Percentiles rank a stretch among this genome's conserved stretches.
phyloP scores from a whole-genome alignment of 2,329 filamentous ascomycete genomes.

The Pseudopyricularia cyperi region DNA sequence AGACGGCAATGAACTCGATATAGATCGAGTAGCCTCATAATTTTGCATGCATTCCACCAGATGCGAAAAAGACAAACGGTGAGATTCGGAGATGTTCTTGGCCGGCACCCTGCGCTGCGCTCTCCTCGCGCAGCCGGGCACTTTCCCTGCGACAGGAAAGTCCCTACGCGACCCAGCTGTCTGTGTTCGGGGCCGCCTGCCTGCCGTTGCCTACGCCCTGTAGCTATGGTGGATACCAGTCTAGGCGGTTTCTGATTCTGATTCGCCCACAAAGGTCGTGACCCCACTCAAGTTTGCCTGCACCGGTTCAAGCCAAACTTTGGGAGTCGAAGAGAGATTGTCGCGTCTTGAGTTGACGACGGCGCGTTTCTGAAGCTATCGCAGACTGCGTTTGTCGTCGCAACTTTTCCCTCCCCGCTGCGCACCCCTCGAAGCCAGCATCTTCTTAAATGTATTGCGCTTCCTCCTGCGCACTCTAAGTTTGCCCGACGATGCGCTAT shows the following conservation, averaged over 20 bases:
- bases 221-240: not conserved
- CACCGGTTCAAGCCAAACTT: not conserved
- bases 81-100: too few species aligned
- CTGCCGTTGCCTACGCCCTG: not conserved
- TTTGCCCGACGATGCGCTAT: constrained; percentile 1
- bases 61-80: too few species aligned
- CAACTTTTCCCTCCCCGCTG: not conserved
- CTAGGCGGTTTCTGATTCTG: not conserved
- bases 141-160: too few species aligned
- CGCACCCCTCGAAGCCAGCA: not conserved
- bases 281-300: not conserved
- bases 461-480: not conserved
- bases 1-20: too few species aligned
- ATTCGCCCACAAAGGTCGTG: not conserved
- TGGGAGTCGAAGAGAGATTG: not conserved
- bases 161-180: too few species aligned
- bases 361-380: not conserved
- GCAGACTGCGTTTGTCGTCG: not conserved
- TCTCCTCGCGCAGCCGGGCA: too few species aligned
- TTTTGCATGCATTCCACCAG: too few species aligned
- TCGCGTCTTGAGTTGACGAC: not conserved
- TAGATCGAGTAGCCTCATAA: too few species aligned
- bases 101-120: too few species aligned
- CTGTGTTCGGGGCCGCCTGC: too few species aligned
- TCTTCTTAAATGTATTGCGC: not conserved